These are phyloP conservation scores for Colletotrichum magnum DNA, from an alignment of 2,329 filamentous ascomycete genomes.

Conservation along the genomic window DNA sequence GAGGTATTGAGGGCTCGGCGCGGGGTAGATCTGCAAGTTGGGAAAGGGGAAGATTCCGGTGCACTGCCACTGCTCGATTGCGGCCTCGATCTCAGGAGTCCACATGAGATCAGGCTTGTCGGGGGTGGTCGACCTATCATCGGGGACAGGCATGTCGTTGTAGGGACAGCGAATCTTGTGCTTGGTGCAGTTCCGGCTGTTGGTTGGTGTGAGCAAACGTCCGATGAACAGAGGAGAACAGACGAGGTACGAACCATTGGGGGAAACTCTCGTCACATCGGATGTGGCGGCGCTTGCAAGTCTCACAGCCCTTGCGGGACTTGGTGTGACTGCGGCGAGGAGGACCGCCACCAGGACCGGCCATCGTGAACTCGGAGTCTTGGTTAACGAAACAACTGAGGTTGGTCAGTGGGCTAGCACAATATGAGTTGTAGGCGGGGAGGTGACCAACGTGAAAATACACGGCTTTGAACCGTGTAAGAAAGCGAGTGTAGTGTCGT, in stretches of 20 bases:
- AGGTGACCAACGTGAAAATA: slow-evolving; percentile 48
- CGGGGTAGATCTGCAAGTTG: slow-evolving; percentile 82
- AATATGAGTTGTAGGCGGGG: background rate
- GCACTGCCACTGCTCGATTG: slow-evolving; percentile 85
- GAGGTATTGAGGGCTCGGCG: slow-evolving; percentile 79
- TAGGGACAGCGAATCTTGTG: slow-evolving; percentile 99
- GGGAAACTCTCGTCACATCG: slow-evolving; percentile 98
- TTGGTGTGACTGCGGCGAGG: slow-evolving; percentile 95
- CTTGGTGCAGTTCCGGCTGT: slow-evolving; percentile 96
- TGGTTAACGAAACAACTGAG: slow-evolving; percentile 46
- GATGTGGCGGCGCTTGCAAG: slow-evolving; percentile 97
- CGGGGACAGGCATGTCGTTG: slow-evolving; percentile 84
- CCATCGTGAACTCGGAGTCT: slow-evolving; percentile 73
- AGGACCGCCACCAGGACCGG: slow-evolving; percentile 94
- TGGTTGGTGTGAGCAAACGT: slow-evolving; percentile 42
- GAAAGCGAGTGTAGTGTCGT: slow-evolving; percentile 41
- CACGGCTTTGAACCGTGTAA: slow-evolving; percentile 45
- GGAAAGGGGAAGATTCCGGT: slow-evolving; percentile 90
- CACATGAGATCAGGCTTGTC: slow-evolving; percentile 82
- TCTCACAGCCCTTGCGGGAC: slow-evolving; percentile 97
- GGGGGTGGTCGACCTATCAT: slow-evolving; percentile 73
- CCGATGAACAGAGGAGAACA: background rate
- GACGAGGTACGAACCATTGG: slow-evolving; percentile 79
- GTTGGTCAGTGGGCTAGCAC: slow-evolving; percentile 33
- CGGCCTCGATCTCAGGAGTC: slow-evolving; percentile 86